Evolutionary conservation across 352 stramenopile species (phyloP).

Genomic region (Phytophthora fragariae): DNA sequence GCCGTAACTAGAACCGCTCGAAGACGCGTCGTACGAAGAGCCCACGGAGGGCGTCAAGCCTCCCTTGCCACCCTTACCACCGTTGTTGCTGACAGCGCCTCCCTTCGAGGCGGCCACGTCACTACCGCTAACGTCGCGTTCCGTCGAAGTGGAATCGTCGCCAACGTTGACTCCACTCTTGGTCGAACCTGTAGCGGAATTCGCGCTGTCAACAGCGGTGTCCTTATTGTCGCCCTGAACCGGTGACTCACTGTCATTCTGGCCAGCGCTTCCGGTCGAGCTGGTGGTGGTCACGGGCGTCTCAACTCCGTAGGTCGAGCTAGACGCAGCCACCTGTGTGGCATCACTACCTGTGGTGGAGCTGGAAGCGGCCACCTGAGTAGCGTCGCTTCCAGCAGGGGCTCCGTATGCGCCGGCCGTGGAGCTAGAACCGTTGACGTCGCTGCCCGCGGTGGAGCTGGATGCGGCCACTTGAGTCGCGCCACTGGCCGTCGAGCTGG

Average conservation of each 20-base stretch:
- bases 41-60: not conserved
- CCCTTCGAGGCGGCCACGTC: constrained; percentile 4
- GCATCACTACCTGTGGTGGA: constrained; percentile 4
- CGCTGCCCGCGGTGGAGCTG: constrained; percentile 1
- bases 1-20: not conserved
- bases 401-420: not conserved
- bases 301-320: constrained; percentile 7
- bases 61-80: constrained; percentile 25
- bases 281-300: constrained; percentile 9
- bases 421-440: constrained; percentile 12
- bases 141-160: constrained; percentile 6
- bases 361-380: constrained; percentile 9
- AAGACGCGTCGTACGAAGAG: constrained; percentile 2
- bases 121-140: constrained; percentile 2
- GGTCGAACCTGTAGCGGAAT: not conserved
- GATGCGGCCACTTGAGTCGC: not conserved
- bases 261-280: constrained; percentile 18
- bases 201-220: not conserved
- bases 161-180: not conserved
- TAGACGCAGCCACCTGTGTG: constrained; percentile 10
- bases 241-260: constrained; percentile 16
- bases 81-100: not conserved
- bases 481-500: constrained; percentile 13
- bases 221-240: not conserved
- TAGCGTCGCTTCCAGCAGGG: constrained; percentile 3